A percentile compares a stretch with the other conserved stretches of the same genome.
Conservation (phyloP, 1,284 basidiomycete species). For the Leccinum variabile region DNA sequence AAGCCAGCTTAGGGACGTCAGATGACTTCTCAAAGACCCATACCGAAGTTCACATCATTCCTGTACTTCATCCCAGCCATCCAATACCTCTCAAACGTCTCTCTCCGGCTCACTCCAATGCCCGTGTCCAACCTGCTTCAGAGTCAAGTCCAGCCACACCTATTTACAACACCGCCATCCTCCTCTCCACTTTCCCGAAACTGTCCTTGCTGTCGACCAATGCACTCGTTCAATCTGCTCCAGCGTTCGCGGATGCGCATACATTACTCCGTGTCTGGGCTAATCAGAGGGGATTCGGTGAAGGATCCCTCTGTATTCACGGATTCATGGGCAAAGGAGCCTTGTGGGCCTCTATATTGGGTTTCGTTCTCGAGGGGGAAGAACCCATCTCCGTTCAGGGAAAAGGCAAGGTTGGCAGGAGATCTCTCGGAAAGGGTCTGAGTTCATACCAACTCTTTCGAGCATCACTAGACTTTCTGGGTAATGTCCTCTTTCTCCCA, state of each 20-base stretch:
- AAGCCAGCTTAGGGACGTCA: constrained; percentile 44
- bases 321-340: constrained; percentile 69
- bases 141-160: constrained; percentile 54
- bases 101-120: constrained; percentile 74
- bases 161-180: constrained; percentile 77
- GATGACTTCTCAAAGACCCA: constrained; percentile 71
- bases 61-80: constrained; percentile 56
- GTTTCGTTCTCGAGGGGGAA: constrained; percentile 71
- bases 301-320: constrained; percentile 55
- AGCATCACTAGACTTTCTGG: constrained; percentile 75
- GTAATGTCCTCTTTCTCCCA: constrained; percentile 40
- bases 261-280: constrained; percentile 89
- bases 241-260: constrained; percentile 75
- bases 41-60: constrained; percentile 73
- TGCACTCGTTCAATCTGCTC: constrained; percentile 57
- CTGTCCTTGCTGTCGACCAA: constrained; percentile 72
- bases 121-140: constrained; percentile 45
- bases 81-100: constrained; percentile 68
- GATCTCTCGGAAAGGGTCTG: constrained; percentile 66
- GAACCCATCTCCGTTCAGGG: constrained; percentile 38
- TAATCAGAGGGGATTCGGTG: constrained; percentile 79
- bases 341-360: constrained; percentile 74
- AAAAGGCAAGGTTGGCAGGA: constrained; percentile 40
- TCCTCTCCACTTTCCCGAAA: constrained; percentile 66
- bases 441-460: constrained; percentile 89